phyloP scores from a whole-genome alignment of 345 rosid genomes.

The Brassica incana region DNA sequence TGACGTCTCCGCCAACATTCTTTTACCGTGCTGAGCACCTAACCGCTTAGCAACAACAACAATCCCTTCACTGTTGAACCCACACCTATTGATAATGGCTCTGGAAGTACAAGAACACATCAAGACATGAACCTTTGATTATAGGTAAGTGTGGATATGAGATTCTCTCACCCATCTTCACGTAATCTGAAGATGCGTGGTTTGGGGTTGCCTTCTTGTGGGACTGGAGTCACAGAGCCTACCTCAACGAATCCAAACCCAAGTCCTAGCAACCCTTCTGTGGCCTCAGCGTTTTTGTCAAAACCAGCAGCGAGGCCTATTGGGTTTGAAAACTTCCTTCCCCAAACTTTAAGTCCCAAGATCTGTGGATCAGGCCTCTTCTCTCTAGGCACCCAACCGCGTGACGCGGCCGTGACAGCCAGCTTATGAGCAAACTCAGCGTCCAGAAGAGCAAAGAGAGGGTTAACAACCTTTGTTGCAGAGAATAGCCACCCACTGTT shows the following conservation, averaged over 20 bases:
- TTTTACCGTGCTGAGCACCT: slow-evolving; percentile 97
- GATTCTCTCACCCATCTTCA: slow-evolving; percentile 61
- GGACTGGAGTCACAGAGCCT: slow-evolving; percentile 94
- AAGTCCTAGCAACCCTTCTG: slow-evolving; percentile 82
- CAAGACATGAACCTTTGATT: neutral
- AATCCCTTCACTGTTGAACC: slow-evolving; percentile 97
- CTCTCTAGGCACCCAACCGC: slow-evolving; percentile 97
- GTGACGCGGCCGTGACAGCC: slow-evolving; percentile 92
- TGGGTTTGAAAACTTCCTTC: slow-evolving; percentile 94
- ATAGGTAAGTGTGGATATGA: neutral
- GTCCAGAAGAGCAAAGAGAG: slow-evolving; percentile 90
- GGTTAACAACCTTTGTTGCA: slow-evolving; percentile 92
- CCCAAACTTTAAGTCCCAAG: slow-evolving; percentile 92
- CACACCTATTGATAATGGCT: slow-evolving; percentile 91
- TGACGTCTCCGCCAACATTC: slow-evolving; percentile 85
- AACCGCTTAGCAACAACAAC: slow-evolving; percentile 92
- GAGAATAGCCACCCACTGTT: slow-evolving; percentile 94
- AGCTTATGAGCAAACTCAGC: slow-evolving; percentile 88
- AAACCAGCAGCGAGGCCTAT: slow-evolving; percentile 98
- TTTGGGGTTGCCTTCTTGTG: slow-evolving; percentile 95
- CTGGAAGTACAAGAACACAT: slow-evolving; percentile 43
- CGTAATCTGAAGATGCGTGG: slow-evolving; percentile 91
- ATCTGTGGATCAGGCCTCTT: slow-evolving; percentile 79
- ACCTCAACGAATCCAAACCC: slow-evolving; percentile 98
- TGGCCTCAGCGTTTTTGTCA: slow-evolving; percentile 97